Base-by-base conservation (phyloP, 495 filamentous ascomycete species). In the Friedmanniomyces simplex region DNA sequence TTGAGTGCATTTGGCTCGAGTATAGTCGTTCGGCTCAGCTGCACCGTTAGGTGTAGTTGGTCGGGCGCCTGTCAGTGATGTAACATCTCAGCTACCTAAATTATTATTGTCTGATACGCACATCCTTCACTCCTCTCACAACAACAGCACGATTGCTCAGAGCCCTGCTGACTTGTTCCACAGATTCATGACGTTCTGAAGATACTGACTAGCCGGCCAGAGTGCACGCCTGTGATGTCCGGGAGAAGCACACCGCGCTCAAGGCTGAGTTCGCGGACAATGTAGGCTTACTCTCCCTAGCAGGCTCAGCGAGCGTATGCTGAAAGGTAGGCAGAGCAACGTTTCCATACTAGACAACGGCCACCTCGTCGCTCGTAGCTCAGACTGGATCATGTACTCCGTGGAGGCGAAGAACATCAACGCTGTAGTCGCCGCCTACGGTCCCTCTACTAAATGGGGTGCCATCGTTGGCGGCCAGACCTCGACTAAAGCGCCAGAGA, bases 1-100 rank as follows among this genome's bases (percentile, higher is more conserved):
- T 87, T 88, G 90, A 96, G 90, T 87, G 90, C 90, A 96, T 96
- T 96, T 96, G 90, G 90, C 90, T 96, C 88, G 89, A 96, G 89
- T 78, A 94, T 88, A 81, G 78, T 68, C 66, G 71, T 77, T 26
- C 47, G 61, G 56, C 52, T 53, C 55, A 45, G 52, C 41, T 21
- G 46, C 36, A 51, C 48, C 57, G 46, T 60, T 28, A 37, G 57
- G 53, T 43, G 52, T 46, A 10, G 51, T 53, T 60, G 57, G 41
- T 36, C 47, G 25, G 57, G 61, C 59, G 68, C 67, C 65, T 78
- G 88, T 91, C 87, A 81, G 69, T 95, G 90, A 95, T 95, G 90
- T 91, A 84, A 93, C 79, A 77, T 81, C 84, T 88, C 84, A 88
- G 90, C 90, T 95, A 95, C 90, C 90, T 95, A 83, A 80, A 58